Evolutionary conservation across 306 rosid species (phyloP).

Genomic region (Boehmeria nivea): DNA sequence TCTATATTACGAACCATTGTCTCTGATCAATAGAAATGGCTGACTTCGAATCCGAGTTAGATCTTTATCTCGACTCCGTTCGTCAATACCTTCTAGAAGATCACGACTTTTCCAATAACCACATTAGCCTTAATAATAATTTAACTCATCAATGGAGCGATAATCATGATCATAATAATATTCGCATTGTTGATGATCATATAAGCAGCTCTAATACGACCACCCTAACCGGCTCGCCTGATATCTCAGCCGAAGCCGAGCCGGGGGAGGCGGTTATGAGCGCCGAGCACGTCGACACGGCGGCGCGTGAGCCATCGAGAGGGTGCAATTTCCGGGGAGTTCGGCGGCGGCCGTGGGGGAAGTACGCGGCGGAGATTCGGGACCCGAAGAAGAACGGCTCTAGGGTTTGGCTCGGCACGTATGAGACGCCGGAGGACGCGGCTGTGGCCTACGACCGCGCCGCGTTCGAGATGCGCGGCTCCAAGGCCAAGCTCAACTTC

Average conservation of each 20-base stretch:
- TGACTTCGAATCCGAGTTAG: background rate
- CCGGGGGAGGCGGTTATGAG: background rate
- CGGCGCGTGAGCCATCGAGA: background rate
- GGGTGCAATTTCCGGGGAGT: slow-evolving; percentile 35
- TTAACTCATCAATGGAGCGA: background rate
- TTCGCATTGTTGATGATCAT: background rate
- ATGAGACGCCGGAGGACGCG: slow-evolving; percentile 36
- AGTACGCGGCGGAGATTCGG: slow-evolving; percentile 46
- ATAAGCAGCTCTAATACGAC: background rate
- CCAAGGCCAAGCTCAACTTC: slow-evolving; percentile 51
- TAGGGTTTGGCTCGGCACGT: slow-evolving; percentile 56
- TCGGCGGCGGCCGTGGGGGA: slow-evolving; percentile 54
- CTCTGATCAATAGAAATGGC: too few relatives aligned
- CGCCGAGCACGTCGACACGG: background rate
- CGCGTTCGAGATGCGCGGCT: slow-evolving; percentile 45
- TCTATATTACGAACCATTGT: background rate
- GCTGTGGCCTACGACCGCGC: slow-evolving; percentile 56
- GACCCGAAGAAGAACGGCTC: slow-evolving; percentile 32
- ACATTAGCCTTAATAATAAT: background rate
- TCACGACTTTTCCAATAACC: background rate
- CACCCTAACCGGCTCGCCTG: background rate
- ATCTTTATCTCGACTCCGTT: background rate
- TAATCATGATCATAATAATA: background rate
- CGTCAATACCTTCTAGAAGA: slow-evolving; percentile 5
- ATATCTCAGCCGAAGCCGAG: background rate